Conservation (phyloP, 441 rosid genomes). For the Pelargonium citronellum region DNA sequence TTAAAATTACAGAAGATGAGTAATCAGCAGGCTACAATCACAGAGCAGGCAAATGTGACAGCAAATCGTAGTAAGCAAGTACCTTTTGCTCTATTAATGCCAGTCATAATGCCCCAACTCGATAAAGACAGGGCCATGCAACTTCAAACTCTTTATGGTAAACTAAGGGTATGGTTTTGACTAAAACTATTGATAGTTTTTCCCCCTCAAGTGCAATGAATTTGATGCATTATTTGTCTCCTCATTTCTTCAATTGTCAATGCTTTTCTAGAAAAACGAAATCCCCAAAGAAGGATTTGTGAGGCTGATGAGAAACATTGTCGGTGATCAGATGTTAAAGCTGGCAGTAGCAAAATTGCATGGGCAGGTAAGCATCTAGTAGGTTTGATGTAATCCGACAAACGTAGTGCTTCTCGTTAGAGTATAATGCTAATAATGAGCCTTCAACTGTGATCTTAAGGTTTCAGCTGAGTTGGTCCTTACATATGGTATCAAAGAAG, state of each 20-base stretch:
- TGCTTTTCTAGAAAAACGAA: conserved; percentile 62
- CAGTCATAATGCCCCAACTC: conserved; percentile 67
- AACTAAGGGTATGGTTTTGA: conserved; percentile 51
- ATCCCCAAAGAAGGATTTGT: conserved; percentile 77
- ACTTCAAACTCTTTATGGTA: conserved; percentile 62
- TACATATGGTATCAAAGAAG: too few species aligned
- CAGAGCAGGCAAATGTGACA: conserved; percentile 38
- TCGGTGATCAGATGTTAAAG: conserved; percentile 84
- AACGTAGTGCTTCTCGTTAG: conserved; percentile 2
- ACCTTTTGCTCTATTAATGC: conserved; percentile 73
- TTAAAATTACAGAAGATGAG: conserved; percentile 45
- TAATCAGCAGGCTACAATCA: conserved; percentile 45
- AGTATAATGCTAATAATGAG: too few species aligned
- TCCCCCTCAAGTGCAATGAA: neutral
- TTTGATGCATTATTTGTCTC: conserved; percentile 9
- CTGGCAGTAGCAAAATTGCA: conserved; percentile 64
- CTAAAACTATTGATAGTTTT: neutral
- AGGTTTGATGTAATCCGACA: neutral
- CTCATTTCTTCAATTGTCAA: conserved; percentile 23
- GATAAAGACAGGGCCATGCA: conserved; percentile 91
- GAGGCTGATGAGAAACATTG: conserved; percentile 69
- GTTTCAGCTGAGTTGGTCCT: too few species aligned
- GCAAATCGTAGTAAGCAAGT: conserved; percentile 51
- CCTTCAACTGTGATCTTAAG: too few species aligned
- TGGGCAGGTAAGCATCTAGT: conserved; percentile 37